Evolutionary conservation across 805 yeast species (phyloP).

Genomic region (Alloascoidea hylecoeti): DNA sequence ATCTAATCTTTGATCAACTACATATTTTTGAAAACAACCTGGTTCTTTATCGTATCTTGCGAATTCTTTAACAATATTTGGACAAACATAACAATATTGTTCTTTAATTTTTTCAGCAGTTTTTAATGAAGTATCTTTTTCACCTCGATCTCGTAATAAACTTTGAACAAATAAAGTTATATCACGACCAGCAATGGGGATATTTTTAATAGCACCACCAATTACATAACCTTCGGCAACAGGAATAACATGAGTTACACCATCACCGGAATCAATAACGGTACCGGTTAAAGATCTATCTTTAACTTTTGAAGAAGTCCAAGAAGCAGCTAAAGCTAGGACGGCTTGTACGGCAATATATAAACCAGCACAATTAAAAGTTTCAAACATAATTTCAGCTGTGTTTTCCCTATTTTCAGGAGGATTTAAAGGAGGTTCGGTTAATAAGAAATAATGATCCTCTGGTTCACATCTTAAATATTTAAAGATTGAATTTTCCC

Average conservation of each 20-base stretch:
- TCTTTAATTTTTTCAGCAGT: conserved; percentile 97
- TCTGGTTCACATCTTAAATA: conserved; percentile 97
- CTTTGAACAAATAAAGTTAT: conserved; percentile 90
- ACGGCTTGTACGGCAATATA: conserved; percentile 99
- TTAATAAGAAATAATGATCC: conserved; percentile 87
- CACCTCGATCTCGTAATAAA: conserved; percentile 92
- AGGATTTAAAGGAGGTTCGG: conserved; percentile 99
- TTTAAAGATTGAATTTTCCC: conserved; percentile 96
- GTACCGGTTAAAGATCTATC: conserved; percentile 97
- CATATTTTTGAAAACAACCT: conserved; percentile 84
- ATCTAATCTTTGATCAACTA: conserved; percentile 66
- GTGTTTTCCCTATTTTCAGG: conserved; percentile 98
- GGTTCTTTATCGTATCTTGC: conserved; percentile 89
- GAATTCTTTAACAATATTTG: conserved; percentile 94
- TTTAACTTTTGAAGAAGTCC: conserved; percentile 93
- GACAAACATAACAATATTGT: conserved; percentile 93
- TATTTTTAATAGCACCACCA: conserved; percentile 93
- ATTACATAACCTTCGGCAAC: conserved; percentile 99
- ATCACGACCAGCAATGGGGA: conserved; percentile 98
- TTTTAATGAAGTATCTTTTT: conserved; percentile 80
- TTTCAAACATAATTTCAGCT: conserved; percentile 97
- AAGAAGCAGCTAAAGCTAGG: conserved; percentile 93
- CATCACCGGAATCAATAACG: conserved; percentile 96
- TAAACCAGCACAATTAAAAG: conserved; percentile 96
- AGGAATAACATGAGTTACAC: conserved; percentile 98